Evolutionary conservation across 1,284 basidiomycete genomes (phyloP), one percentile per base, ranked within the genome.

Genomic region (Fomitopsis schrenkii): DNA sequence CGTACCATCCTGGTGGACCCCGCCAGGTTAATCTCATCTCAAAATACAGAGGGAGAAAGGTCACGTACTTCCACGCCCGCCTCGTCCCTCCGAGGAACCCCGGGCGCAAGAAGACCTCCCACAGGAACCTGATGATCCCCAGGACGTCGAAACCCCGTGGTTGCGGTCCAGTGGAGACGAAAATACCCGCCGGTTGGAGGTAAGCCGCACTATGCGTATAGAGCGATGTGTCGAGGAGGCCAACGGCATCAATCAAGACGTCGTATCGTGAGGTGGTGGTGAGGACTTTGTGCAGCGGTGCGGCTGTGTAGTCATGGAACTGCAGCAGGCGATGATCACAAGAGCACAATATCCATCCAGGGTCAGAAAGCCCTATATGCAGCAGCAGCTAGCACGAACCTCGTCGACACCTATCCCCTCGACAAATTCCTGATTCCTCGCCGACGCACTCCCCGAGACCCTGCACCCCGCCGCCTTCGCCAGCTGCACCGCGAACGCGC

Each of bases 31-130:
- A 22, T 2, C 22, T 22, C 22, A 22, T 22, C 22, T 22, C 22
- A 22, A 22, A 22, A 22, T 22, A 22, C 22, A 22, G 22, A 22
- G 22, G 22, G 22, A 22, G 22, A 22, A 22, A 22, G 22, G 22
- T 22, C 22, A 22, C 22, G 22, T 63, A 84, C 82, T 64, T 76
- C 64, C 74, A 83, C 56, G 65, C 68, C 17, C 80, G 75, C 38
- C 75, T 75, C 5, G 75, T 72, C 33, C 83, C 83, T 0, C 84
- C 83, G 12, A 83, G 65, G 68, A 76, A 80, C 0, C 66, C 63
- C 0, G 84, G 83, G 44, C 69, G 68, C n/a, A 75, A 52, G 6
- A 66, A 41, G 22, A 68, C 58, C 36, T 68, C 65, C 65, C 65
- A 68, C n/a, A 59, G 17, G 8, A 67, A 62, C 55, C 59, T 59